Percentiles rank a stretch among this genome's conserved stretches.
These are phyloP conservation scores for Scheffersomyces segobiensis DNA, from an alignment of 1,139 yeast genomes.

Conservation along the genomic window DNA sequence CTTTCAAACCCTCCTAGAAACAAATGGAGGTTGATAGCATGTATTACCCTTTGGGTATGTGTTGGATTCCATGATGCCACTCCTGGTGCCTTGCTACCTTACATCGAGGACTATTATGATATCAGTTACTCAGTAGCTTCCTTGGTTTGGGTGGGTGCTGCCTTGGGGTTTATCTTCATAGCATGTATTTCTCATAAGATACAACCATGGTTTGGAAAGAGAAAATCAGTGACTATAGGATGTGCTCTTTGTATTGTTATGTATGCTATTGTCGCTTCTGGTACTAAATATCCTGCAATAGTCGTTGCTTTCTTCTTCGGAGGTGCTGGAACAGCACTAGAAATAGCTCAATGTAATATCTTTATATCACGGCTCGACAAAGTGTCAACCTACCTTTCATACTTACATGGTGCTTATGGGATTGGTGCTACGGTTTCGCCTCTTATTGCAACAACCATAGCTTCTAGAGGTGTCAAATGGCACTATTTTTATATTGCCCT, in stretches of 20 bases:
- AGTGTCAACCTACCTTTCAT: constrained; percentile 51
- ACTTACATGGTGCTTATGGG: constrained; percentile 62
- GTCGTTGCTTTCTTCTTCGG: constrained; percentile 58
- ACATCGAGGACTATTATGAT: constrained; percentile 36
- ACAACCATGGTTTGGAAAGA: constrained; percentile 42
- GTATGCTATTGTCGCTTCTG: constrained; percentile 43
- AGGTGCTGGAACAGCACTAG: constrained; percentile 60
- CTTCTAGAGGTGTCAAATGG: constrained; percentile 52
- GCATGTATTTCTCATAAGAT: constrained; percentile 42
- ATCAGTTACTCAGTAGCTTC: constrained; percentile 43
- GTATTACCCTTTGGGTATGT: constrained; percentile 41
- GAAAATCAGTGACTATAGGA: constrained; percentile 38
- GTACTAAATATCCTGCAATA: constrained; percentile 37
- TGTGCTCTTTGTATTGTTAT: constrained; percentile 33
- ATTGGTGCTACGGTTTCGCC: constrained; percentile 66
- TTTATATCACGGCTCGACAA: constrained; percentile 52
- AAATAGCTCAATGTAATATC: constrained; percentile 58
- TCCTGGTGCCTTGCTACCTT: constrained; percentile 49
- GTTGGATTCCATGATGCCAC: constrained; percentile 46
- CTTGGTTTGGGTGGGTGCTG: constrained; percentile 47
- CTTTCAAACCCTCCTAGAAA: constrained; percentile 44
- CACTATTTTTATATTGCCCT: constrained; percentile 52
- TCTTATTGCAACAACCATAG: constrained; percentile 55
- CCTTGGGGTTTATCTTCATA: constrained; percentile 43
- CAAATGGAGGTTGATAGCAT: constrained; percentile 39